Percentiles rank a stretch among this genome's conserved stretches.
Evolutionary conservation across 208 protist species (phyloP).

Genomic region (Zelonia costaricensis): DNA sequence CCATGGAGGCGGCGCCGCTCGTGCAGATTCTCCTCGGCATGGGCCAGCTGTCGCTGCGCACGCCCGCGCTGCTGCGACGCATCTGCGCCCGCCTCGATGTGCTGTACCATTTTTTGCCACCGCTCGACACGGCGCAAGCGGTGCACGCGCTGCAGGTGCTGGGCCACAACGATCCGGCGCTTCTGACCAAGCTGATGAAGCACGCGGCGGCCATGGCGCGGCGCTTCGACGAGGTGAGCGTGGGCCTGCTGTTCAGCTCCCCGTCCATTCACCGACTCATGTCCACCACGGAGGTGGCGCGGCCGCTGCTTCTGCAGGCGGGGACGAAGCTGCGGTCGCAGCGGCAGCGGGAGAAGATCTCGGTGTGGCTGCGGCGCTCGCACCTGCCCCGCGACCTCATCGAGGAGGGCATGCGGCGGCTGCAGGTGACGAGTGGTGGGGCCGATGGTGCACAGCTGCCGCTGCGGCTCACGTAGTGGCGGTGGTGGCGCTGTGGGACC

Average conservation of each 20-base stretch:
- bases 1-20: conserved; percentile 74
- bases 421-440: conserved; percentile 11
- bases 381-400: conserved; percentile 58
- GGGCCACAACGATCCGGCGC: conserved; percentile 49
- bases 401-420: conserved; percentile 19
- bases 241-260: conserved; percentile 66
- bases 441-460: neutral
- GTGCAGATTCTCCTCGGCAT: conserved; percentile 65
- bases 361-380: conserved; percentile 40
- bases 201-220: conserved; percentile 49
- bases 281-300: conserved; percentile 39
- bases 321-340: conserved; percentile 43
- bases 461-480: conserved; percentile 22
- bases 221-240: conserved; percentile 60
- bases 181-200: conserved; percentile 51
- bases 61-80: conserved; percentile 40
- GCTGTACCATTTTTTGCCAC: conserved; percentile 58
- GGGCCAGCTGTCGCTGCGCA: conserved; percentile 59
- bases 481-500: neutral
- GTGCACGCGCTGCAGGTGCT: conserved; percentile 73
- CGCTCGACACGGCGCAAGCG: conserved; percentile 52
- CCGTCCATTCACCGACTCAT: conserved; percentile 73
- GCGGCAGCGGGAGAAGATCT: conserved; percentile 56
- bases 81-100: conserved; percentile 43
- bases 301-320: conserved; percentile 67